Evolutionary conservation across 257 asterid genomes (phyloP).

Genomic region (Solanum appendiculatum): DNA sequence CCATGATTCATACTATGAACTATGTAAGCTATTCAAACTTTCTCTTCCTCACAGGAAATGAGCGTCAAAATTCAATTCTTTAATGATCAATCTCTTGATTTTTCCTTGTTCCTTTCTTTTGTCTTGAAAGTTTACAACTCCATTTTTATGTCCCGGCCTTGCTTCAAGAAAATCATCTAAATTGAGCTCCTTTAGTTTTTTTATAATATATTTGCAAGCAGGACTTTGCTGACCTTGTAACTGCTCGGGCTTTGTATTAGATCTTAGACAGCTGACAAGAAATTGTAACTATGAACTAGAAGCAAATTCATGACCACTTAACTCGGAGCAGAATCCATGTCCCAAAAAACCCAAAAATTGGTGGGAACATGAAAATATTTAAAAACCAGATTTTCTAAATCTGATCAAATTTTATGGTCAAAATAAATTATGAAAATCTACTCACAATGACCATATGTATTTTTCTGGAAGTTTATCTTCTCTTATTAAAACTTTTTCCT

Average conservation of each 20-base stretch:
- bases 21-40: constrained; percentile 50
- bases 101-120: not conserved
- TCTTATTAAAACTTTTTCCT: not conserved
- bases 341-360: not conserved
- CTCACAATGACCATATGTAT: not conserved
- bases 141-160: not conserved
- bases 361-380: not conserved
- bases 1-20: constrained; percentile 79
- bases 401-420: not conserved
- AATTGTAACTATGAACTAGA: not conserved
- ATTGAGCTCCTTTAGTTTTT: not conserved
- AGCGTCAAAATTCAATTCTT: not conserved
- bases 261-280: not conserved
- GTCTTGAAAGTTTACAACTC: not conserved
- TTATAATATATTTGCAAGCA: not conserved
- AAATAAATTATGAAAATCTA: not conserved
- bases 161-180: not conserved
- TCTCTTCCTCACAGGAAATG: not conserved
- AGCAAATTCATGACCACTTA: not conserved
- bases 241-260: not conserved
- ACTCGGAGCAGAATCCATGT: not conserved
- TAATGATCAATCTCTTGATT: not conserved
- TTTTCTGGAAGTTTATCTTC: not conserved
- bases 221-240: not conserved
- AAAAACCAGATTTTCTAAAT: not conserved